Base-by-base conservation (phyloP, 306 rosid species). In the Lablab purpureus region DNA sequence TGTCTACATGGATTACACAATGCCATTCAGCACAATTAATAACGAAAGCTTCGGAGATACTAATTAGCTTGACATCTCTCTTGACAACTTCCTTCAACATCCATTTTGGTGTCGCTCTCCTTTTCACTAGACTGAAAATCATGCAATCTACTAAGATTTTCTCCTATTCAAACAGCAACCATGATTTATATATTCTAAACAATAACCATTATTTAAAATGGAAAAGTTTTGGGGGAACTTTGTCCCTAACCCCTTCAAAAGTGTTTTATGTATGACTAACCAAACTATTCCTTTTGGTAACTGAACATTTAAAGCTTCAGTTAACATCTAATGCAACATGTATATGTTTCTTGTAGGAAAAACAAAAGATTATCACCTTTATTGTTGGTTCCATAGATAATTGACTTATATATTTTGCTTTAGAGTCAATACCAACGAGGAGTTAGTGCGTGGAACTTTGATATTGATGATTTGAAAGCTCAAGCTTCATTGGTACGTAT, bases 361-460 rank as follows among this genome's bases (percentile, higher is more conserved):
- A 43, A 54, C n/a, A 18, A 54, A 43, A 25, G 51, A 79, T 40
- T 17, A 2, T 46, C 47, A 30, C 74, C 47, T 67, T 37, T 13
- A 32, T 40, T 1, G 13, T 45, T 25, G 14, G 22, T 0, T 46
- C n/a, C 13, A 12, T 45, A 15, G 22, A 45, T 69, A 47, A 28
- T 47, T 4, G 10, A 68, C 10, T 66, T 73, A 28, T 27, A 10
- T 74, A 12, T 81, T 73, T 55, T 67, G 5, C 40, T 82, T 51
- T 85, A 96, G 99, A 96, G 97, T 82, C 96, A 96, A 87, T 96
- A 96, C 82, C 92, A 96, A 49, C 96, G 97, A 82, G 99, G 99
- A 67, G 99, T 96, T 76, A 96, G 99, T 67, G 96, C 97, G 19
- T 96, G 99, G 99, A 91, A 96, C 88, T 96, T 96, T n/a, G 94